phyloP scores from a whole-genome alignment of 176 grass and related monocot genomes.

The Eleusine indica region DNA sequence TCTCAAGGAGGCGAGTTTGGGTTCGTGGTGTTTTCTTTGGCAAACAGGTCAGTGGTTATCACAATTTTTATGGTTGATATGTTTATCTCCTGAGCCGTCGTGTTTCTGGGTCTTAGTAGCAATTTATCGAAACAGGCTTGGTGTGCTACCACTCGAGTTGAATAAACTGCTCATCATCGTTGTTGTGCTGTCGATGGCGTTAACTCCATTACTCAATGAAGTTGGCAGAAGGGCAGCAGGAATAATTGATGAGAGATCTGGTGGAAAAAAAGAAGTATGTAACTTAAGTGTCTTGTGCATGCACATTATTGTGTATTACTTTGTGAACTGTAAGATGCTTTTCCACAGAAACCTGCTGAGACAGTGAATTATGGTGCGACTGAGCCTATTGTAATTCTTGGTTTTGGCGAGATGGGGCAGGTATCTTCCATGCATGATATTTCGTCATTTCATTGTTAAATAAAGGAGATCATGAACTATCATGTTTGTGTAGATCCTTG shows the following conservation, averaged over 20 bases:
- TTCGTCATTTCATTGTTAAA: slow-evolving; percentile 2
- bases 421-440: slow-evolving; percentile 42
- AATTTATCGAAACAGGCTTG: slow-evolving; percentile 69
- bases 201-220: slow-evolving; percentile 95
- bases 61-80: background rate
- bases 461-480: background rate
- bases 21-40: slow-evolving; percentile 97
- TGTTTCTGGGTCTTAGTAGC: background rate
- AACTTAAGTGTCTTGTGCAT: slow-evolving; percentile 1
- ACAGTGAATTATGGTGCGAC: slow-evolving; percentile 72
- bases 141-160: slow-evolving; percentile 92
- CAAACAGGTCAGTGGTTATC: slow-evolving; percentile 50
- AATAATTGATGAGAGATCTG: slow-evolving; percentile 73
- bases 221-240: slow-evolving; percentile 73
- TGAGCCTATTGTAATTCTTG: slow-evolving; percentile 92
- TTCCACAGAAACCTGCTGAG: slow-evolving; percentile 74
- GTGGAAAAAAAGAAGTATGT: slow-evolving; percentile 78
- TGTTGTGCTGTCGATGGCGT: slow-evolving; percentile 94
- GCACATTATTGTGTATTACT: slow-evolving; percentile 25
- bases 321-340: slow-evolving; percentile 25
- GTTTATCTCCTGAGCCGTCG: background rate
- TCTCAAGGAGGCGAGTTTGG: slow-evolving; percentile 99
- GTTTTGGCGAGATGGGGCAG: slow-evolving; percentile 95
- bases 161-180: slow-evolving; percentile 99
- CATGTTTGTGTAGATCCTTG: slow-evolving; percentile 72